Evolutionary conservation across 129 eudicot genomes (phyloP), one percentile per base, ranked within the genome.

Genomic region (Tanacetum coccineum): DNA sequence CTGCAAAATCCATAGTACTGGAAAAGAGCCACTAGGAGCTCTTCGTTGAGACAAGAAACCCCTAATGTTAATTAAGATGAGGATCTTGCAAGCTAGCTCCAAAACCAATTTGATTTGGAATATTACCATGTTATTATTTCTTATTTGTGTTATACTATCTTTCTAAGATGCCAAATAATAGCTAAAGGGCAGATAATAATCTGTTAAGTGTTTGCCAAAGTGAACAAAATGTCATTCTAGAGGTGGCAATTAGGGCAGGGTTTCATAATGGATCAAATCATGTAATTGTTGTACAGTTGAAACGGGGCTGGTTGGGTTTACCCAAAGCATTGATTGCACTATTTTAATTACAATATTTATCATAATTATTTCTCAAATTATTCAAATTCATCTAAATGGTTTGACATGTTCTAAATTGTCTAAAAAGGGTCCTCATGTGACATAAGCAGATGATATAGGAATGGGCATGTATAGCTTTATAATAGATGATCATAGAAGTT

Each of bases 81-180:
- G 81, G 90, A 83, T 69, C 96, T 91, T 71, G 97, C 97, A 57
- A 61, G 88, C 52, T 94, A 83, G 69, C 97, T 87, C 76, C 96
- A 91, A 54, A 69, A 76, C 72, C 95, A 91, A 70, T 87, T 91
- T 62, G 87, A 91, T 84, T 79, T 87, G 78, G 97, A 91, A 85
- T 87, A 87, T 54, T 59, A 32, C 74, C 87, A 78, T 45, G 96
- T 91, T 70, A 77, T 81, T 32, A 10, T 70, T 67, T 62, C 22
- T 55, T 55, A 14, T 59, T 59, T 59, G 10, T 13, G 47, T 25
- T 51, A n/a, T 32, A 14, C 50, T 51, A 11, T 18, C 64, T 25
- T 44, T 36, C 40, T 36, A 36, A 6, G 9, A 36, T 1, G 2
- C 40, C 9, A 36, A 36, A 1, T 1, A 6, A 36, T 36, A 36